Evolutionary conservation across 768 basidiomycete species (phyloP).

Genomic region (Pilatotrama ljubarskyi): DNA sequence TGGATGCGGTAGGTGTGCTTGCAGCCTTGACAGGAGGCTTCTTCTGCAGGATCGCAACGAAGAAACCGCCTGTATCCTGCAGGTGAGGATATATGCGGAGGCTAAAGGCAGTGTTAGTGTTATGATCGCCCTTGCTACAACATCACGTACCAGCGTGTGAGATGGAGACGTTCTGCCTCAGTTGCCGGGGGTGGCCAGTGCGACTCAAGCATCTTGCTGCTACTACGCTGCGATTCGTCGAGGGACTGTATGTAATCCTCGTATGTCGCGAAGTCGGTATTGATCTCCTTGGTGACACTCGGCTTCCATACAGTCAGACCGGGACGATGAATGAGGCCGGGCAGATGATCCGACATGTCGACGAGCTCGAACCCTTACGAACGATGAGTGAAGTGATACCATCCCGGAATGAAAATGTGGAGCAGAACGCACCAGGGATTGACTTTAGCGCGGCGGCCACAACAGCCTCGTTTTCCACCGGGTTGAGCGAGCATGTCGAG

Average conservation of each 20-base stretch:
- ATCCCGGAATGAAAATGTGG: background rate
- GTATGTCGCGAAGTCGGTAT: constrained; percentile 57
- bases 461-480: constrained; percentile 96
- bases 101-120: constrained; percentile 39
- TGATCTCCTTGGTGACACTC: constrained; percentile 54
- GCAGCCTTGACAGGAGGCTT: constrained; percentile 27
- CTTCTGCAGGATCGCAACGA: constrained; percentile 84
- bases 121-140: background rate
- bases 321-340: constrained; percentile 69
- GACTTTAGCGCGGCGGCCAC: constrained; percentile 77
- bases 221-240: constrained; percentile 46
- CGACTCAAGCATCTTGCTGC: constrained; percentile 64
- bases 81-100: constrained; percentile 92
- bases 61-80: constrained; percentile 97
- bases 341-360: constrained; percentile 72
- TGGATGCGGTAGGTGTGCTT: background rate
- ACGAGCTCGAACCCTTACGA: constrained; percentile 70
- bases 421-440: constrained; percentile 55
- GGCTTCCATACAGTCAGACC: constrained; percentile 83
- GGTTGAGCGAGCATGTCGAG: constrained; percentile 97
- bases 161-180: constrained; percentile 56
- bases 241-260: constrained; percentile 56
- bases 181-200: constrained; percentile 77
- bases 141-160: constrained; percentile 66
- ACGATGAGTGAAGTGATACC: constrained; percentile 1